A percentile compares a stretch with the other conserved stretches of the same genome.
Conservation (phyloP, 192 early-diverging fungal genomes). For the Chytriomyces hyalinus region DNA sequence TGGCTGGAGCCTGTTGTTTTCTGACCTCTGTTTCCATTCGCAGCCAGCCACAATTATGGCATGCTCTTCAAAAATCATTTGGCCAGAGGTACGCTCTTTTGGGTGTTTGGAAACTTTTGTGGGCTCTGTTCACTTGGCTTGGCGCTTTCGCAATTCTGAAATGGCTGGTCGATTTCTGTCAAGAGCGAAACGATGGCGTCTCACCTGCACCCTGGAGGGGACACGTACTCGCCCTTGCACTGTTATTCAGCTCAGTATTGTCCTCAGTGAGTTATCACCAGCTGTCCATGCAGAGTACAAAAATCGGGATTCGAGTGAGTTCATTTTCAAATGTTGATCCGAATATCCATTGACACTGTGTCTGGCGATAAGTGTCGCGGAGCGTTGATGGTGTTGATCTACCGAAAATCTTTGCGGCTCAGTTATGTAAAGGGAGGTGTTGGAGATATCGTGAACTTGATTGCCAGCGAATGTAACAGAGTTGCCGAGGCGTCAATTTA, state of each 20-base stretch:
- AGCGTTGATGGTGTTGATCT: constrained; percentile 76
- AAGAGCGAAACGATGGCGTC: constrained; percentile 27
- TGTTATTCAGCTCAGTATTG: constrained; percentile 57
- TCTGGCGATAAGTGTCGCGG: constrained; percentile 57
- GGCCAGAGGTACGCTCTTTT: constrained; percentile 58
- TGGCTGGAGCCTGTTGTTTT: not conserved
- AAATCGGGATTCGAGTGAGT: constrained; percentile 54
- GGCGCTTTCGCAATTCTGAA: constrained; percentile 63
- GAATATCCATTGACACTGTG: not conserved
- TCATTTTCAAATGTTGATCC: constrained; percentile 1
- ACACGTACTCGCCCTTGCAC: constrained; percentile 30
- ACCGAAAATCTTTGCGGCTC: constrained; percentile 71
- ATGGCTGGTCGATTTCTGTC: constrained; percentile 49
- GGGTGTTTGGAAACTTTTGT: constrained; percentile 67
- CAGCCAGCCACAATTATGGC: constrained; percentile 52
- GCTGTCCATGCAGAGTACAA: constrained; percentile 46
- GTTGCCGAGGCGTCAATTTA: constrained; percentile 72
- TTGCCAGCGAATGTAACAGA: constrained; percentile 75
- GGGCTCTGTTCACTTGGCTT: constrained; percentile 66
- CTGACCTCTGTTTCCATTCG: too few relatives aligned
- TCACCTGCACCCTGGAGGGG: constrained; percentile 7
- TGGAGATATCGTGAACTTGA: constrained; percentile 72
- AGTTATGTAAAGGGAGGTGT: constrained; percentile 69
- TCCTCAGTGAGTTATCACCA: constrained; percentile 54
- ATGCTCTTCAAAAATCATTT: constrained; percentile 64